Percentiles rank a stretch among this genome's conserved stretches.
These are phyloP conservation scores for Citrus trifoliata DNA, from an alignment of 345 rosid genomes.

Conservation along the genomic window DNA sequence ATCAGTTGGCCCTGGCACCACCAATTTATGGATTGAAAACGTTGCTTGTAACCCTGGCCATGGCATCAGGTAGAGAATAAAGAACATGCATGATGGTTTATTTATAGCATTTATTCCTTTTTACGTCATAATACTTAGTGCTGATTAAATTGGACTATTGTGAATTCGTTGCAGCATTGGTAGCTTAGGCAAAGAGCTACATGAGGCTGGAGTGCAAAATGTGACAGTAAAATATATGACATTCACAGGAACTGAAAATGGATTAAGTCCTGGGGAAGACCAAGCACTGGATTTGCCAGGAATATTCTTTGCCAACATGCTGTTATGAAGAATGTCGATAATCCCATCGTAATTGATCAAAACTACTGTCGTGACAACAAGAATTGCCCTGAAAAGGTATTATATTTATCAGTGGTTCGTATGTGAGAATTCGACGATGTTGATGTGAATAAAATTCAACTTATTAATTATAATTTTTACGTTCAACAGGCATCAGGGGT, in stretches of 20 bases:
- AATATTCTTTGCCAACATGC: neutral
- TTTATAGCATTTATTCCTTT: no score
- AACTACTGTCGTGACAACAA: conserved; percentile 51
- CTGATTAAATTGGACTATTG: no score
- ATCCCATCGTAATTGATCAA: conserved; percentile 57
- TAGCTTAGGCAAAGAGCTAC: no score
- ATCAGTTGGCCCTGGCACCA: no score
- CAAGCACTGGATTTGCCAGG: conserved; percentile 23
- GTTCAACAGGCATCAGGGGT: conserved; percentile 58
- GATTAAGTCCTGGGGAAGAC: conserved; percentile 37
- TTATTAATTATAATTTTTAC: neutral
- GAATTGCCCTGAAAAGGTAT: conserved; percentile 46
- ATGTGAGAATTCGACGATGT: neutral
- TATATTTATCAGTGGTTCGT: neutral
- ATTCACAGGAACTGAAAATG: conserved; percentile 31
- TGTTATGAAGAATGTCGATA: conserved; percentile 24
- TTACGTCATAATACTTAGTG: no score
- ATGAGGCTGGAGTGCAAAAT: conserved; percentile 38
- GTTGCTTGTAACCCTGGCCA: no score
- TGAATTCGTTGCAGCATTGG: no score
- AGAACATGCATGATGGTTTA: no score
- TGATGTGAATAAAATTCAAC: no score
- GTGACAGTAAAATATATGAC: conserved; percentile 26
- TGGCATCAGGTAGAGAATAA: no score
- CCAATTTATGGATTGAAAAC: no score